Conservation (phyloP, 1,284 basidiomycete genomes). For the Sporisorium sorghi region DNA sequence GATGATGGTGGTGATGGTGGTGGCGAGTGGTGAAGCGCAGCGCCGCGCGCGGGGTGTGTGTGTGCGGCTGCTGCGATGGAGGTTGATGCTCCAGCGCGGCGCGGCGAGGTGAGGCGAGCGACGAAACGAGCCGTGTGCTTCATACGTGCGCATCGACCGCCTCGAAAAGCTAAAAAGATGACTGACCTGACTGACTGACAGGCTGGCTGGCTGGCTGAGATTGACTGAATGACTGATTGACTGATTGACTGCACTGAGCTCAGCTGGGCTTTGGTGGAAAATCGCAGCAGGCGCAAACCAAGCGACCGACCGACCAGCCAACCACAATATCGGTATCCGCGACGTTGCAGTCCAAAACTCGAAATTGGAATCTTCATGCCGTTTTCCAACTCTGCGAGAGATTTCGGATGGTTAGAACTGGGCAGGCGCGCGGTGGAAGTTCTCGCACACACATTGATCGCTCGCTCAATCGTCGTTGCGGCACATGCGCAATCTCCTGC, state of each 20-base stretch:
- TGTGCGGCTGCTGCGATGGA: slow-evolving; percentile 7
- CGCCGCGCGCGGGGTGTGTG: not conserved
- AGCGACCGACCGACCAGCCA: not conserved
- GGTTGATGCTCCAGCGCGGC: slow-evolving; percentile 8
- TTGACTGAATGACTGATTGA: not conserved
- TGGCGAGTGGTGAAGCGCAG: not conserved
- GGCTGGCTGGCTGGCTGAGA: slow-evolving; percentile 1
- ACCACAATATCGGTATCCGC: slow-evolving; percentile 12
- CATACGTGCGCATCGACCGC: slow-evolving; percentile 7
- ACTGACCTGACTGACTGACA: slow-evolving; percentile 2
- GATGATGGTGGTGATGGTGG: slow-evolving; percentile 5
- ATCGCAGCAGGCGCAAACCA: not conserved
- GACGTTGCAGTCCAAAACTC: slow-evolving; percentile 2
- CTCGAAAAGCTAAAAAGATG: not conserved
- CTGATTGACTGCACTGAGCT: slow-evolving; percentile 1
- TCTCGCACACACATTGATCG: too few relatives aligned
- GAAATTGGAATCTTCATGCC: not conserved
- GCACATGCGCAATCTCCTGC: too few relatives aligned
- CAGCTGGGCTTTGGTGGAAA: slow-evolving; percentile 3
- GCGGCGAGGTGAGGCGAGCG: not conserved
- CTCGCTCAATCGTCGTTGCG: too few relatives aligned
- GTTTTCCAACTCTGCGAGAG: too few relatives aligned
- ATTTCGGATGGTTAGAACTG: too few relatives aligned
- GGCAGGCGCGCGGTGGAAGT: too few relatives aligned
- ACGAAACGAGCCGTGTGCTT: not conserved